Base-by-base conservation (phyloP, 2,329 filamentous ascomycete species). In the Apiospora saccharicola region DNA sequence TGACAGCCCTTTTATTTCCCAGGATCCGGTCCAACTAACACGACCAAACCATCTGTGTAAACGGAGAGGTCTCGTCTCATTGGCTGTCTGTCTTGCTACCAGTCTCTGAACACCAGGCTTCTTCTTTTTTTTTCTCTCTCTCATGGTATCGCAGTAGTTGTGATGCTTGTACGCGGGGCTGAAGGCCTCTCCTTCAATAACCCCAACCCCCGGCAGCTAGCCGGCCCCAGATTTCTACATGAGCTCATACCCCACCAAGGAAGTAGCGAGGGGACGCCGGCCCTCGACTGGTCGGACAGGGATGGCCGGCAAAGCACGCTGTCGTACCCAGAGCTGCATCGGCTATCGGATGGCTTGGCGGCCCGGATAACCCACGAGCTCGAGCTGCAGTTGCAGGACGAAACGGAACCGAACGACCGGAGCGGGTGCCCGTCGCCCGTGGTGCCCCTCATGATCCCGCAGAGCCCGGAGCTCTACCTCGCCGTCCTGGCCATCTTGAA, bases 401-500 rank as follows among this genome's bases (percentile, higher is more conserved):
- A 7, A 41, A 81, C 73, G 22, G 49, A 69, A 47, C 67, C 47
- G n/a, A 51, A 51, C 34, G 49, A 51, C 34, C 51, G 57, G 57
- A 61, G 61, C 47, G 7, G 37, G 37, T 41, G 37, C 37, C 37
- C 37, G 37, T 83, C 85, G 68, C 80, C 87, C 22, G 82, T 97
- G 47, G 86, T 98, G 49, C 95, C 95, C 0, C 84, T 98, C 2
- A 86, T 97, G 26, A 82, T 97, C 22, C 91, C 92, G 2, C 95
- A 98, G 82, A 93, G 90, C 19, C 90, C 92, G 13, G 87, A 91
- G 67, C 86, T 98, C 34, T 98, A 98, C 81, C 87, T 96, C 72
- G 87, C 93, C 1, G 88, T 94, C 74, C 81, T 98, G 64, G 94
- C 92, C 4, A 89, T 96, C 70, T 85, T 98, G 67, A 95, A 95